These are phyloP conservation scores for Pseudophaeomoniella oleicola DNA, from an alignment of 2,329 filamentous ascomycete genomes.

Conservation along the genomic window DNA sequence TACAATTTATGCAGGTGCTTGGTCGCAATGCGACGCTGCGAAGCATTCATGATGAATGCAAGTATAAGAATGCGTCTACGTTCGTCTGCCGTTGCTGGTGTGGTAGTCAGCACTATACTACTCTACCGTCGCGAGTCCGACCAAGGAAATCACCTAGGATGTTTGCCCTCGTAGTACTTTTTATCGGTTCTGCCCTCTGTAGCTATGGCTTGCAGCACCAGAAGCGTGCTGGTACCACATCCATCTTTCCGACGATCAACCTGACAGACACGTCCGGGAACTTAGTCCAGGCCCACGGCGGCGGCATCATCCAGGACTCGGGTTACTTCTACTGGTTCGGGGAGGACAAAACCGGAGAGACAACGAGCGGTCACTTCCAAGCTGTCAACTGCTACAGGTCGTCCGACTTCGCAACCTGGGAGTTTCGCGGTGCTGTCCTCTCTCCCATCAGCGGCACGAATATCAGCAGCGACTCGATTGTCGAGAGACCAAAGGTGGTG, in stretches of 20 bases:
- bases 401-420: neutral
- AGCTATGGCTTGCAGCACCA: too few relatives aligned
- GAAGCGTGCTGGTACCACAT: too few relatives aligned
- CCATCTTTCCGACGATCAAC: neutral
- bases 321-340: constrained; percentile 53
- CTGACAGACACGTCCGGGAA: neutral
- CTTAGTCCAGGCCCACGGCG: constrained; percentile 50
- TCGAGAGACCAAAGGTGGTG: constrained; percentile 55
- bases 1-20: too few relatives aligned
- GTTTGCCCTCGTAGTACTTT: too few relatives aligned
- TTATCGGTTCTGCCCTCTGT: too few relatives aligned
- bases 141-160: too few relatives aligned
- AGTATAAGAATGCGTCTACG: too few relatives aligned
- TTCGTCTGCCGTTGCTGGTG: too few relatives aligned
- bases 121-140: too few relatives aligned
- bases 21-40: too few relatives aligned
- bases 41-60: too few relatives aligned
- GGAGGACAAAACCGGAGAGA: constrained; percentile 53
- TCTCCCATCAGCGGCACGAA: neutral
- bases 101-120: too few relatives aligned
- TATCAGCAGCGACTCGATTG: constrained; percentile 22
- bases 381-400: constrained; percentile 42
- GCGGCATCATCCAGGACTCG: constrained; percentile 44
- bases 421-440: neutral
- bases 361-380: constrained; percentile 35